Evolutionary conservation across 2,329 filamentous ascomycete species (phyloP).

Genomic region (Endocalyx cinctus): DNA sequence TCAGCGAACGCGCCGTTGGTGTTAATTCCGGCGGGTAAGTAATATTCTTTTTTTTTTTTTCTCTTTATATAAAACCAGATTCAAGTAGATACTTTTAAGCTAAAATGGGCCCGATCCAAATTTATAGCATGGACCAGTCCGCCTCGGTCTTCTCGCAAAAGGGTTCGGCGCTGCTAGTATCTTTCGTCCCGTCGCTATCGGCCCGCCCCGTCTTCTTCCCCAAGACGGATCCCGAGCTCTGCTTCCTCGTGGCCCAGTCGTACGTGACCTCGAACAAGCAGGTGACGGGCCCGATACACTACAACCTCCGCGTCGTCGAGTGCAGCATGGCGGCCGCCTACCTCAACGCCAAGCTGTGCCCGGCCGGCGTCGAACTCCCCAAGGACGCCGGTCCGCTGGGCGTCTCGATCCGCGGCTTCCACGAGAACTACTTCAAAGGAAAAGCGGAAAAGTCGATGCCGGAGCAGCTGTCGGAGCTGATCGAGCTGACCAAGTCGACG

Average conservation of each 20-base stretch:
- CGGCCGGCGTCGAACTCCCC: slow-evolving; percentile 57
- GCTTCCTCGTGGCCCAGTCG: slow-evolving; percentile 90
- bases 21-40: slow-evolving; percentile 90
- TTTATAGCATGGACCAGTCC: slow-evolving; percentile 84
- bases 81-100: too few species aligned
- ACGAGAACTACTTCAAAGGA: slow-evolving; percentile 75
- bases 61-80: too few species aligned
- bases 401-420: slow-evolving; percentile 79
- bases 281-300: slow-evolving; percentile 87
- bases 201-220: slow-evolving; percentile 80
- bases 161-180: slow-evolving; percentile 83
- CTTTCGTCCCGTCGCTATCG: slow-evolving; percentile 74
- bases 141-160: slow-evolving; percentile 90
- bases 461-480: slow-evolving; percentile 68
- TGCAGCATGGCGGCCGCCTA: slow-evolving; percentile 80
- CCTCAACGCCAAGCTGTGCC: slow-evolving; percentile 55
- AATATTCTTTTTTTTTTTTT: not conserved
- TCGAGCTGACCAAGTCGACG: slow-evolving; percentile 65
- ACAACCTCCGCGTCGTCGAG: slow-evolving; percentile 95
- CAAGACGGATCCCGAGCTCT: slow-evolving; percentile 73
- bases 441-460: slow-evolving; percentile 45
- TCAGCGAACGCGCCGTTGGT: slow-evolving; percentile 88
- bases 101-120: slow-evolving; percentile 2
- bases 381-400: slow-evolving; percentile 78
- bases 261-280: slow-evolving; percentile 95